Conservation (phyloP, 345 rosid genomes). For the Kernera saxatilis region DNA sequence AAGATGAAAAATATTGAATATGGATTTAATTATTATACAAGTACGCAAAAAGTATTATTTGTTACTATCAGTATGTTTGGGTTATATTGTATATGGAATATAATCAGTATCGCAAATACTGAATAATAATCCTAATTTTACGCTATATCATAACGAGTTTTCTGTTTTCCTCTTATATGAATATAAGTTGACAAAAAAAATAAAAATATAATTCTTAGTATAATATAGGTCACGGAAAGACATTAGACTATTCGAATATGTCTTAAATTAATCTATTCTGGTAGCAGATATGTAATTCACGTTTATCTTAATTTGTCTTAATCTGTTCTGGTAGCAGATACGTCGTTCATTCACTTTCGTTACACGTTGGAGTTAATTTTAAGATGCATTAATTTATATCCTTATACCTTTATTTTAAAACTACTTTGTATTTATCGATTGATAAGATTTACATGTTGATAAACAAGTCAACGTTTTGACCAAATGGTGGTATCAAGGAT, state of each 20-base stretch:
- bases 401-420: not conserved
- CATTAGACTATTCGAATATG: not conserved
- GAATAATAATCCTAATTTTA: too few relatives aligned
- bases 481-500: too few relatives aligned
- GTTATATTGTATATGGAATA: too few relatives aligned
- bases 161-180: too few relatives aligned
- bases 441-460: not conserved
- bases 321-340: constrained; percentile 18
- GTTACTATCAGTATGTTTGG: too few relatives aligned
- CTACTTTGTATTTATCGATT: not conserved
- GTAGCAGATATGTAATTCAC: not conserved
- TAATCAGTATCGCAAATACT: too few relatives aligned
- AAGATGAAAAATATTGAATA: not conserved
- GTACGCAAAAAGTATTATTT: not conserved
- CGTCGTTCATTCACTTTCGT: constrained; percentile 11
- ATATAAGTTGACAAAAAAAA: too few relatives aligned
- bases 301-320: not conserved
- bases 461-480: constrained; percentile 24
- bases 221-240: not conserved
- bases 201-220: too few relatives aligned
- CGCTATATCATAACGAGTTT: too few relatives aligned
- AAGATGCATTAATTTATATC: not conserved
- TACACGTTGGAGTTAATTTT: not conserved
- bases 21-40: not conserved
- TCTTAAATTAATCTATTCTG: not conserved